Conservation (phyloP, 345 rosid genomes). For the Durio zibethinus region DNA sequence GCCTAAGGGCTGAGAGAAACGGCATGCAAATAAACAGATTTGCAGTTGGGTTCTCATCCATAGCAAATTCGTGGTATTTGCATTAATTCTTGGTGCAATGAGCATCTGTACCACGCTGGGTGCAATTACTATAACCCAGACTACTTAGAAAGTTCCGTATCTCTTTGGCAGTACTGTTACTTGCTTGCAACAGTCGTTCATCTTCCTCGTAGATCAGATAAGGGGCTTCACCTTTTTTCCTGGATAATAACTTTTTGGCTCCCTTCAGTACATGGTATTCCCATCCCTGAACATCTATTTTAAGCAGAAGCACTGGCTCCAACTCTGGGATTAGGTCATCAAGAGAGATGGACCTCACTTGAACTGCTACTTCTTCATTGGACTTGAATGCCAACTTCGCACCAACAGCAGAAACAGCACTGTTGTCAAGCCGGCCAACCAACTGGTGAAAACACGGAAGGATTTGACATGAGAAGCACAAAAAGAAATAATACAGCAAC, state of each 20-base stretch:
- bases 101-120: constrained; percentile 80
- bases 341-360: constrained; percentile 79
- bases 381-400: constrained; percentile 94
- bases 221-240: constrained; percentile 76
- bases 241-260: constrained; percentile 63
- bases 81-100: constrained; percentile 15
- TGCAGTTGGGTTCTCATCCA: constrained; percentile 31
- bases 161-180: constrained; percentile 81
- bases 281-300: constrained; percentile 98
- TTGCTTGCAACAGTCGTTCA: constrained; percentile 77
- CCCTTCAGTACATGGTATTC: constrained; percentile 91
- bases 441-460: constrained; percentile 38
- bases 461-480: constrained; percentile 1
- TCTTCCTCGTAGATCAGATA: constrained; percentile 93
- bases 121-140: constrained; percentile 69
- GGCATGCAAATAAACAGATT: background rate
- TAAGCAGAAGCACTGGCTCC: constrained; percentile 59
- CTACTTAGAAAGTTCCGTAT: constrained; percentile 62
- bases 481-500: background rate
- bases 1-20: background rate
- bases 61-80: constrained; percentile 48
- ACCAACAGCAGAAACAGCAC: constrained; percentile 86
- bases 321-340: constrained; percentile 66
- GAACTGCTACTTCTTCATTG: constrained; percentile 83
- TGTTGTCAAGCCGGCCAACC: constrained; percentile 97